Evolutionary conservation across 345 rosid genomes (phyloP), one percentile per base, ranked within the genome.

Genomic region (Moricandia moricandioides): DNA sequence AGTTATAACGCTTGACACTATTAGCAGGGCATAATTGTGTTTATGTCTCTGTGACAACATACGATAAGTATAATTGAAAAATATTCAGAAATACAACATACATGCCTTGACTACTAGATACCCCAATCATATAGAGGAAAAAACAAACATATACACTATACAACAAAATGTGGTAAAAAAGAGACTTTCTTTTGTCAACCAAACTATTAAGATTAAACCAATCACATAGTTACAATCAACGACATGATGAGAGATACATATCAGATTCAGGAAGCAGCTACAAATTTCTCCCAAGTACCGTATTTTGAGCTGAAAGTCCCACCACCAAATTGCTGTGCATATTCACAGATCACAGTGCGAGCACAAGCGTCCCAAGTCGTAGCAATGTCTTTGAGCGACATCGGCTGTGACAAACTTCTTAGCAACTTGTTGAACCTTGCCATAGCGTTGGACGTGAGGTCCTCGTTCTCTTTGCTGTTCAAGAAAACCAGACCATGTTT

Each of bases 301-400:
- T 89, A 92, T 71, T 87, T 92, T 13, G 96, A 85, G 86, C 87
- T 88, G 80, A 92, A 86, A 76, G 82, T 87, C 62, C 93, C 96
- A 43, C 97, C 97, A 1, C 93, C 96, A 55, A 56, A 69, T 11
- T 84, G 85, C 85, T 84, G 86, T 7, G 95, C 89, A 40, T 89
- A 82, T 81, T 91, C 96, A 5, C 85, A 82, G n/a, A 89, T 84
- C 11, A 86, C 93, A 2, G 81, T 77, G 0, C 87, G 85, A 29
- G 88, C 88, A 71, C 93, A 89, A 11, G 70, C 74, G 71, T 89
- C 96, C 97, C 97, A 91, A 29, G 91, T 88, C 84, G 78, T 83
- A 45, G 91, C 96, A 58, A 91, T 89, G 60, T 88, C 93, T 71
- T 74, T 74, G 5, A 91, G 85, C 24, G 93, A 84, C 91, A 91